Base-by-base conservation (phyloP, 202 grass and related monocot genomes). In the Schoenoplectus triqueter region DNA sequence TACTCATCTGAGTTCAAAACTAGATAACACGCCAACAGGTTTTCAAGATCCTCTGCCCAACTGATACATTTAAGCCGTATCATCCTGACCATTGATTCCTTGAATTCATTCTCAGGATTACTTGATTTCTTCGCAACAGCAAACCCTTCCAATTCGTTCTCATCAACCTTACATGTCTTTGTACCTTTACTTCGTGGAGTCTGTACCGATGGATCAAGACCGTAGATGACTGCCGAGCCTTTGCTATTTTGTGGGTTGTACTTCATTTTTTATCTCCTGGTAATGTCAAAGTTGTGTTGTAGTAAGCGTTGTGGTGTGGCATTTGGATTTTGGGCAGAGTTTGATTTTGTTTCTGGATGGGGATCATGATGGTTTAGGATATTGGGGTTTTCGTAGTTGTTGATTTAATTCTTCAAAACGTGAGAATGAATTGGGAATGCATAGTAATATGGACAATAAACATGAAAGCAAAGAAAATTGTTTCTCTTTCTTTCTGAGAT, bases 21-120 rank as follows among this genome's bases (percentile, higher is more conserved):
- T 15, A 87, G 49, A 21, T 87, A 87, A 82, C 86, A 87, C 14
- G 86, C 86, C 45, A 87, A 46, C 10, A 87, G 44, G 48, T 87
- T 82, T 54, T 87, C 86, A 18, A 83, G 73, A n/a, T 87, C 86
- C 19, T 77, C 71, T 0, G 86, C 47, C 4, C 68, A 14, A 4
- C 22, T 65, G 48, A 87, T 87, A 17, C 40, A 59, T 15, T 87
- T 87, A 68, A 82, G 19, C 10, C 69, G 59, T 48, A 87, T 87
- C 86, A 87, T 87, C 69, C 81, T 82, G 9, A 83, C 67, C 86
- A 87, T 87, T 1, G 86, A 87, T 15, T 87, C 86, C 79, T 46
- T 83, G 18, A 87, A 87, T 69, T 87, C 86, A 45, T 44, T 87
- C 20, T 83, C 79, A 9, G 69, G 86, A 10, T 87, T 52, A 4